Evolutionary conservation across 192 early-diverging fungal species (phyloP).

Genomic region (Coemansia umbellata): DNA sequence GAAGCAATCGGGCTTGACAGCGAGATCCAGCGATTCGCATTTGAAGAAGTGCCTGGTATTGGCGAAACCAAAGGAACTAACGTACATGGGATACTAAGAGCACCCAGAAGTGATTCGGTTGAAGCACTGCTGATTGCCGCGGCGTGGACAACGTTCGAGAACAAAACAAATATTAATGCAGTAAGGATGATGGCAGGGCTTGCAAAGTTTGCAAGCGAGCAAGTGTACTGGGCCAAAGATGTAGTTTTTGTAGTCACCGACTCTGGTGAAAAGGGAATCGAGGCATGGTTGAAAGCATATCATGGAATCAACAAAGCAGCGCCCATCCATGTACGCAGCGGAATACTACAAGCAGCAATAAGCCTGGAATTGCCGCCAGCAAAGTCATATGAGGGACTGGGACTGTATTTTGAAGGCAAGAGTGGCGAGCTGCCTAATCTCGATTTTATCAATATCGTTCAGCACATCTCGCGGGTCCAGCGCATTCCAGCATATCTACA

Average conservation of each 20-base stretch:
- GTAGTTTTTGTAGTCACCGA: conserved; percentile 85
- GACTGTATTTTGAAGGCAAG: conserved; percentile 78
- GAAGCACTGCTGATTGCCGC: conserved; percentile 85
- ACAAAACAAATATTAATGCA: conserved; percentile 35
- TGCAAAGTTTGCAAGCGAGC: conserved; percentile 45
- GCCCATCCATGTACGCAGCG: conserved; percentile 54
- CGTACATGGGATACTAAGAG: conserved; percentile 74
- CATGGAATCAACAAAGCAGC: conserved; percentile 57
- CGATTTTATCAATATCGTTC: conserved; percentile 80
- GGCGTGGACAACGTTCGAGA: conserved; percentile 67
- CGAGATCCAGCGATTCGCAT: conserved; percentile 33
- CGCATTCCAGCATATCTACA: conserved; percentile 51
- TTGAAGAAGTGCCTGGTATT: conserved; percentile 26
- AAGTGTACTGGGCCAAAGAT: conserved; percentile 90
- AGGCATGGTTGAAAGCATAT: conserved; percentile 87
- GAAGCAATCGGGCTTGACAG: conserved; percentile 30
- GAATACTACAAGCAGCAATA: conserved; percentile 81
- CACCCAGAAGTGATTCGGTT: conserved; percentile 81
- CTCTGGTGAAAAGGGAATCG: conserved; percentile 66
- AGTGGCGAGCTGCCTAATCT: conserved; percentile 91
- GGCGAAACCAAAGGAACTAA: conserved; percentile 56
- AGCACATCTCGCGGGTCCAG: conserved; percentile 51
- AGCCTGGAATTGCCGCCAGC: conserved; percentile 80
- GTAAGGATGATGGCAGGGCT: conserved; percentile 36
- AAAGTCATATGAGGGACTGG: conserved; percentile 54